Conservation (phyloP, 306 rosid species). For the Oemleria cerasiformis region DNA sequence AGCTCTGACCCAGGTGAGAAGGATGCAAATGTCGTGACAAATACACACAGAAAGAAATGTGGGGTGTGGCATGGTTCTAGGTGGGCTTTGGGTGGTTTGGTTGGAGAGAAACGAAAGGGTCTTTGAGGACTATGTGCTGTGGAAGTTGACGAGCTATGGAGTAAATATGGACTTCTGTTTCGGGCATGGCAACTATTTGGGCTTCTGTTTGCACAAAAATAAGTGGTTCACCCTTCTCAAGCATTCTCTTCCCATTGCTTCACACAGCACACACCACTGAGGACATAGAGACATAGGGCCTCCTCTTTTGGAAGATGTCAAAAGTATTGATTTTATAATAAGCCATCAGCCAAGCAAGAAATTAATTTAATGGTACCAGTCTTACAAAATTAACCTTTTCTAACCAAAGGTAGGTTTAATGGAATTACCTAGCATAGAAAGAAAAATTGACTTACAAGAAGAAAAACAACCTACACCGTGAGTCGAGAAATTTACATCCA, state of each 20-base stretch:
- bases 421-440: conserved; percentile 1
- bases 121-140: too few relatives aligned
- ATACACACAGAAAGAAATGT: too few relatives aligned
- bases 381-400: neutral
- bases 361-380: neutral
- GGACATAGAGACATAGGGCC: neutral
- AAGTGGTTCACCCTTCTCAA: too few relatives aligned
- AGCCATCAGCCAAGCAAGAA: neutral
- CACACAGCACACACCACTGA: neutral
- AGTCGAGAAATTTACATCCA: neutral
- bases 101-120: too few relatives aligned
- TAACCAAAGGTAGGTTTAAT: neutral
- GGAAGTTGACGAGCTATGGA: too few relatives aligned
- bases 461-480: neutral
- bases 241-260: neutral
- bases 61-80: too few relatives aligned
- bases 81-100: too few relatives aligned
- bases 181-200: too few relatives aligned
- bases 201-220: too few relatives aligned
- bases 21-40: too few relatives aligned
- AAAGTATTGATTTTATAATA: neutral
- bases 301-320: neutral
- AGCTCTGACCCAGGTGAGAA: too few relatives aligned
- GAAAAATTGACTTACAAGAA: neutral
- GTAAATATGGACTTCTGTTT: too few relatives aligned